Base-by-base conservation (phyloP, 345 rosid species). In the Populus simonii region DNA sequence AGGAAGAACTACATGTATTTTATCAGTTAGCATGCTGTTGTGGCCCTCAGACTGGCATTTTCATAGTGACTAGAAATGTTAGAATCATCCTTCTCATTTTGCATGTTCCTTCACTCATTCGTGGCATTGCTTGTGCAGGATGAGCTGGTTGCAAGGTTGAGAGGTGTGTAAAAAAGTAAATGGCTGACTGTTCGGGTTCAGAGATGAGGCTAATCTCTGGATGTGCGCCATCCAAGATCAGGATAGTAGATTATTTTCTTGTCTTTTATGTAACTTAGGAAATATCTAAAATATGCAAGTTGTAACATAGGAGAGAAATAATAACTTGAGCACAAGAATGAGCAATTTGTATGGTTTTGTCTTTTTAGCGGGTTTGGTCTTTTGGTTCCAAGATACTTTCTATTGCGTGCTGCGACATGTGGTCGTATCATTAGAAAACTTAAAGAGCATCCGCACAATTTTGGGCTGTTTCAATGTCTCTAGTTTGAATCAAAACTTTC, bases 111-210 rank as follows among this genome's bases (percentile, higher is more conserved):
- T 13, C 13, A 29, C 82, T 68, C 68, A 70, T 79, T 27, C 15
- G 18, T 70, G 66, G 62, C 23, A 57, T 27, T 53, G 41, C 78
- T 0, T 62, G 29, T 88, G 86, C 94, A 95, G 99, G 98, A 93
- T 73, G 99, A 92, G 83, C 88, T 95, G 87, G 87, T 95, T 43
- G 86, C 89, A 1, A 93, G 97, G 76, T 80, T 95, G 87, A 95
- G 86, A 59, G 65, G 65, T 23, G 29, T 59, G 29, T 59, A 59
- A 83, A 80, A 43, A 81, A 77, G 84, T 72, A 31, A 90, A 68
- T 78, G 84, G 88, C 55, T 84, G 82, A 83, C 33, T 53, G 38
- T 68, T 69, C 41, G 33, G 74, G 72, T 45, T 49, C 22, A 13
- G 43, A 53, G 70, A 41, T 8, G 31, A 53, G 36, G 76, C 67